Base-by-base conservation (phyloP, 148 eudicot species). In the Persicaria maculosa region DNA sequence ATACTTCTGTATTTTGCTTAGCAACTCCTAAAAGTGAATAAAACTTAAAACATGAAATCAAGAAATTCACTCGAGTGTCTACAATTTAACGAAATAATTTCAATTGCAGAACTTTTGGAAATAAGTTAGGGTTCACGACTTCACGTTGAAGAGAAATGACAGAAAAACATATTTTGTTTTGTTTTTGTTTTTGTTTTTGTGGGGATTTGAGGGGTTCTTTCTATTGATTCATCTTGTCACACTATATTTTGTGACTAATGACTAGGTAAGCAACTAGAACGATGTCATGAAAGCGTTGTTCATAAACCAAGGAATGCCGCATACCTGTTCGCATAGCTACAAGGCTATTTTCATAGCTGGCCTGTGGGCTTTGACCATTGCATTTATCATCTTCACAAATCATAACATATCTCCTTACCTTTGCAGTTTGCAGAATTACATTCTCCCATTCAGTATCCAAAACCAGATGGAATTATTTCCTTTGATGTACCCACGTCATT, bases 401-500 rank as follows among this genome's bases (percentile, higher is more conserved):
- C 2, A 4, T 65, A 43, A 40, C 43, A 9, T 40, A 40, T 43
- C 16, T 65, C 46, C 9, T 65, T 48, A 48, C 2, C 52, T 65
- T 44, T 82, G 55, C 86, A 95, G 98, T 96, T 83, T 75, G 92
- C 97, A 76, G 78, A 71, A 44, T 71, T 72, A 76, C 91, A 86
- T 87, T 81, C 90, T n/a, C 93, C 97, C 50, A 87, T 88, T 74
- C 81, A 86, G 50, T 95, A 95, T 72, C 86, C 98, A 25, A 95
- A 87, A 81, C 97, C 96, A 52, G 97, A 95, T 78, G 98, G 97
- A 73, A 81, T 83, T 50, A 19, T 92, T 72, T 88, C 96, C 52
- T 95, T 95, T 79, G 98, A 95, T 82, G 79, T 95, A 44, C 87
- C 97, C 50, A 92, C 98, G 61, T 95, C 98, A 68, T 75, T 95